These are phyloP conservation scores for Quercus lobata DNA, from an alignment of 331 rosid genomes.

Conservation along the genomic window DNA sequence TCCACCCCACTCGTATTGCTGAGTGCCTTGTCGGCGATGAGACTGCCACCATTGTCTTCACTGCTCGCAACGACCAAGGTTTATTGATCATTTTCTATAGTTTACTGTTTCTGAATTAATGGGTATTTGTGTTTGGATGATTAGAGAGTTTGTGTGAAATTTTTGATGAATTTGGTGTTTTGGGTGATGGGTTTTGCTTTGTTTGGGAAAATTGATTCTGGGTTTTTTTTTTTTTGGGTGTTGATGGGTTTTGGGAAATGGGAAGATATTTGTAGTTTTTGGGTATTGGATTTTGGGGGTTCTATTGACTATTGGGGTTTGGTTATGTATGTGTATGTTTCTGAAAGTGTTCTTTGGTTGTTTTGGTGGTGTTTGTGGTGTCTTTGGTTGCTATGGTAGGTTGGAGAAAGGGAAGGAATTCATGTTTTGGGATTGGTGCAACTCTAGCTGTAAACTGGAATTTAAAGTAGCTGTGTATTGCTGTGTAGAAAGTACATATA, in stretches of 20 bases:
- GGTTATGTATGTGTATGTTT: not conserved
- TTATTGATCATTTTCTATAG: not conserved
- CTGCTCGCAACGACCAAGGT: slow-evolving; percentile 96
- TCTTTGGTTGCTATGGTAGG: not conserved
- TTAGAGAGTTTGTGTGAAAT: not conserved
- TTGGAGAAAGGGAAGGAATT: not conserved
- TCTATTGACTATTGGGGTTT: not conserved
- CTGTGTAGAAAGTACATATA: not conserved
- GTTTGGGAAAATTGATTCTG: not conserved
- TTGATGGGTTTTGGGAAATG: not conserved
- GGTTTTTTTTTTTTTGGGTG: not conserved
- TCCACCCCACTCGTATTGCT: slow-evolving; percentile 62
- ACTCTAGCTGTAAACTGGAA: not conserved
- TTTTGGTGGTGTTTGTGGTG: not conserved
- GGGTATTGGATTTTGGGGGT: not conserved
- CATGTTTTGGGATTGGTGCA: not conserved
- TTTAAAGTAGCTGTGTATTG: not conserved
- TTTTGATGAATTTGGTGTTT: not conserved
- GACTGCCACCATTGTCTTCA: slow-evolving; percentile 72
- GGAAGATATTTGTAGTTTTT: not conserved
- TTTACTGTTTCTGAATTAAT: no score
- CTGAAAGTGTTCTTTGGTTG: not conserved
- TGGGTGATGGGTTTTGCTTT: not conserved
- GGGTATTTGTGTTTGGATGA: not conserved
- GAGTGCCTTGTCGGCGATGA: slow-evolving; percentile 86